Evolutionary conservation across 306 rosid genomes (phyloP), one percentile per base, ranked within the genome.

Genomic region (Gynostemma pentaphyllum): DNA sequence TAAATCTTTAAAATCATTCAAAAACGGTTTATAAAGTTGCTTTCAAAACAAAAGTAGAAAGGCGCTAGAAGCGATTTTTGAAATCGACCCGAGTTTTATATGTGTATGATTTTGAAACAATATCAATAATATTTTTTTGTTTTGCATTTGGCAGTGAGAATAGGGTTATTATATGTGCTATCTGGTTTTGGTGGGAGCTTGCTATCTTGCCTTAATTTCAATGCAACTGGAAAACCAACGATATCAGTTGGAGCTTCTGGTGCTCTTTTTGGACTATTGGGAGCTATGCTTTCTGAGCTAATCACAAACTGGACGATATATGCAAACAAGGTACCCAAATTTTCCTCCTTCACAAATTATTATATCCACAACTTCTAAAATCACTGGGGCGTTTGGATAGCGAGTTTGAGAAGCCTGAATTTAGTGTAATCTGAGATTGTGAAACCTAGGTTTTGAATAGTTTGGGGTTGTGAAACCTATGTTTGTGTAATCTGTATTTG

Each of bases 241-340:
- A 49, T 94, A 57, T 94, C 97, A 1, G 95, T 94, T 27, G 99
- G 99, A 0, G 99, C 99, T 30, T 94, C 99, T 0, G 95, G 95
- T 47, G 94, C 99, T 7, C 97, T 88, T 68, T 94, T 94, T 18
- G 99, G 99, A 14, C 78, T 88, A 66, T 52, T 88, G 23, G 99
- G 96, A 59, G 81, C 90, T 74, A 82, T 88, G 99, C 90, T 94
- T 62, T 94, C 99, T 14, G 99, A 94, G 83, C 97, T 94, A 69
- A 70, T 94, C n/a, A 88, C 78, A 27, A 92, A 92, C 69, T 92
- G 95, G 99, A 74, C 94, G 66, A 79, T 83, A 59, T 88, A 88
- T 48, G 74, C 80, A 47, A 86, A 84, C 8, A 88, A 88, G 92
- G 98, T 86, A 68, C 16, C 7, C 12, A 61, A 32, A 19, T n/a